Base-by-base conservation (phyloP, 805 yeast species). In the Cephaloascus fragrans region DNA sequence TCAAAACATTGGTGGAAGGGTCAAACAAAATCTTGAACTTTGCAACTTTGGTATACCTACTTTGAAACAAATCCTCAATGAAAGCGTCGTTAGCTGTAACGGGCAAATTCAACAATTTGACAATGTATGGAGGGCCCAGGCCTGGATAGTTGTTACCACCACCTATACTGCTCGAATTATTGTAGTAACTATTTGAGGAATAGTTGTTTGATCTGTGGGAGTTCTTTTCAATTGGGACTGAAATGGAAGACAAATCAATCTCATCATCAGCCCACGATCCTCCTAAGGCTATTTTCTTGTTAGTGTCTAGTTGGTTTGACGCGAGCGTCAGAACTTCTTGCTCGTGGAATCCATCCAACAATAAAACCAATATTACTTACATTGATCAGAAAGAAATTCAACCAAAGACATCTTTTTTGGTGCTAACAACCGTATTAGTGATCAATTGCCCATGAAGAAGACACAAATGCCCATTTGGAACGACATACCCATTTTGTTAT, bases 261-360 rank as follows among this genome's bases (percentile, higher is more conserved):
- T 78, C 83, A 51, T 75, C 84, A 47, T 79, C 85, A 15, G 83
- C 84, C 86, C 86, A 79, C 5, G 77, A 72, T 19, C 72, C 71
- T 14, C 76, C 77, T 46, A 48, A 40, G 39, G 39, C 29, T 16
- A 23, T n/a, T n/a, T n/a, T n/a, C n/a, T n/a, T n/a, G n/a, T n/a
- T n/a, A n/a, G n/a, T n/a, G n/a, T n/a, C n/a, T n/a, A n/a, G n/a
- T n/a, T n/a, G n/a, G n/a, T n/a, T n/a, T n/a, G n/a, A n/a, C n/a
- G n/a, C n/a, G n/a, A n/a, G n/a, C n/a, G n/a, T n/a, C n/a, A n/a
- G n/a, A n/a, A n/a, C n/a, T n/a, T n/a, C n/a, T n/a, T n/a, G n/a
- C n/a, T n/a, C n/a, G n/a, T n/a, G n/a, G n/a, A n/a, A n/a, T n/a
- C n/a, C n/a, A n/a, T n/a, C n/a, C n/a, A n/a, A n/a, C n/a, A n/a